Evolutionary conservation across 1,139 yeast genomes (phyloP), one percentile per base, ranked within the genome.

Genomic region (Sugiyamaella grinbergsii): DNA sequence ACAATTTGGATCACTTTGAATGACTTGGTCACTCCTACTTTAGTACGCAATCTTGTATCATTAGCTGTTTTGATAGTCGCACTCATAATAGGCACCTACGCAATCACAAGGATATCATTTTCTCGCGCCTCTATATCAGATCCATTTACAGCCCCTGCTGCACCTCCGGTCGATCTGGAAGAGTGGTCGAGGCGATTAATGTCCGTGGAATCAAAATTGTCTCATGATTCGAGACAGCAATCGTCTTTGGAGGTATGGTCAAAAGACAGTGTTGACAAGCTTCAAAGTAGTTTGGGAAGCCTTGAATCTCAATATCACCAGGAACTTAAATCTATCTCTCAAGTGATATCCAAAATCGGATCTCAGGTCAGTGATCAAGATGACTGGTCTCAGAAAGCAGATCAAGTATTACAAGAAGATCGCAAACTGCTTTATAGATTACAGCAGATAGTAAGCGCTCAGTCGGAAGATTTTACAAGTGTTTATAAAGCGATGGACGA

Each of bases 141-240:
- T 16, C 32, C 36, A 11, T 52, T 42, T 22, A 19, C 7, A 15
- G 49, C 57, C 6, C 59, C 61, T 16, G 34, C 40, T 15, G 34
- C 38, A 5, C 54, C 51, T 15, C 61, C 62, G 6, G 52, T 49
- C 13, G 57, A 57, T 32, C 43, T 58, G 45, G 48, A 52, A 18
- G 58, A 57, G 13, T 46, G 53, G 20, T 49, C 54, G 4, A 39
- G 32, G 3, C 51, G 62, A 7, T 44, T 58, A 11, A 47, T 56
- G 54, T 28, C 50, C 8, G 52, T 58, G 15, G 62, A 58, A 41
- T 37, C 47, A 4, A 53, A 56, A 23, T 47, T 58, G 34, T 37
- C 47, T 3, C 40, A 40, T 13, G 53, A 45, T 16, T 45, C 50
- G 11, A 31, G 29, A 18, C 26, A 43, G 2, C 22, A 20, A 3